phyloP scores from a whole-genome alignment of 139 green algal species.

The Coelastrella sp. region DNA sequence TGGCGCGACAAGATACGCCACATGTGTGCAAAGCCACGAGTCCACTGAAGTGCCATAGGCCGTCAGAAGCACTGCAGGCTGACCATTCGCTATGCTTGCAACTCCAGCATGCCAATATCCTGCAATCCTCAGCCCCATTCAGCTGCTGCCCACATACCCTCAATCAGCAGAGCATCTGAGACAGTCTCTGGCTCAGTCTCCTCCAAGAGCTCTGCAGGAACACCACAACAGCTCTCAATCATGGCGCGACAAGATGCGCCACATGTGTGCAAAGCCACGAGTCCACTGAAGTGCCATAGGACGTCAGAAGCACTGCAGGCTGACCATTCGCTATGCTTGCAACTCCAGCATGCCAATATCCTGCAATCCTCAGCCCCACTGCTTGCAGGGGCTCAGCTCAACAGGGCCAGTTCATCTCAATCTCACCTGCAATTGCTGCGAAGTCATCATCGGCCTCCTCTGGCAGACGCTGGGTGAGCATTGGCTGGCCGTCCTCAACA shows the following conservation, averaged over 20 bases:
- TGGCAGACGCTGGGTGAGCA: constrained; percentile 64
- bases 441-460: constrained; percentile 54
- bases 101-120: no score
- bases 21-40: not conserved
- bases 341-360: not conserved
- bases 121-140: no score
- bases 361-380: no score
- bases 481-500: constrained; percentile 42
- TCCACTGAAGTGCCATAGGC: not conserved
- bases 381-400: no score
- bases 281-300: not conserved
- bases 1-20: no score
- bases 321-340: not conserved
- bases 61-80: not conserved
- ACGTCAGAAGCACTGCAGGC: not conserved
- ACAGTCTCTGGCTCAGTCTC: constrained; percentile 10
- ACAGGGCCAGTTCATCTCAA: not conserved
- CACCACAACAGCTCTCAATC: not conserved
- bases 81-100: not conserved
- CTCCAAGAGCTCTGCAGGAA: not conserved
- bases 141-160: constrained; percentile 40
- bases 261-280: not conserved
- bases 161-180: constrained; percentile 25
- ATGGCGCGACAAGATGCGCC: no score
- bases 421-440: not conserved